Percentiles rank a stretch among this genome's conserved stretches.
phyloP scores from a whole-genome alignment of 1,284 basidiomycete species.

The Rhodotorula glutinis region DNA sequence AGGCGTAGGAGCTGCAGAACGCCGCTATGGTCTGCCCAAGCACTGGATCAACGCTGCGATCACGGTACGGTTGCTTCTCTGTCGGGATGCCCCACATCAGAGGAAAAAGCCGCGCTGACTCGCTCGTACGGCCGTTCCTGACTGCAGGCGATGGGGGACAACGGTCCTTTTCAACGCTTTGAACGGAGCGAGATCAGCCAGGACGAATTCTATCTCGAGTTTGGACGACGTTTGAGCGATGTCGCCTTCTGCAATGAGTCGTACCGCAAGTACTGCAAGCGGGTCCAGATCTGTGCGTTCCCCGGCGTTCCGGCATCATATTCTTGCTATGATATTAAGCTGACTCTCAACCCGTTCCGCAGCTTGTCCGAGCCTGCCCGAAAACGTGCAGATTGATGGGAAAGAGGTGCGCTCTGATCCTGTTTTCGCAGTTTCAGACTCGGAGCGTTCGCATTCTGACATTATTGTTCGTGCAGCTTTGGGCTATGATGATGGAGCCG shows the following conservation, averaged over 20 bases:
- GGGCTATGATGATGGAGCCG: conserved; percentile 48
- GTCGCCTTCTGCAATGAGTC: conserved; percentile 41
- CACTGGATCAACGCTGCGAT: conserved; percentile 49
- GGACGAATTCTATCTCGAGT: conserved; percentile 46
- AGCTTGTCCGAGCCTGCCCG: conserved; percentile 44
- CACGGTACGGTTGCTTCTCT: conserved; percentile 35
- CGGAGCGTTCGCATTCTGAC: not conserved
- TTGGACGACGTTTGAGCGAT: conserved; percentile 45
- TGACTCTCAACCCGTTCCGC: not conserved
- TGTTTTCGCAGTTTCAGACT: no score
- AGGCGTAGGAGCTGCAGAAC: conserved; percentile 45
- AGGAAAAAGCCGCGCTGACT: not conserved
- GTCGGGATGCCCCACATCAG: not conserved
- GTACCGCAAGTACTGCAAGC: conserved; percentile 43
- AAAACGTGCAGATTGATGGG: conserved; percentile 41
- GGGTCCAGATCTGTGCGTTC: conserved; percentile 30
- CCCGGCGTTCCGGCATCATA: no score
- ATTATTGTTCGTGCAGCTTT: conserved; percentile 43
- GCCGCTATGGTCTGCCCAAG: conserved; percentile 42
- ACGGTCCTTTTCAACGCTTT: conserved; percentile 48
- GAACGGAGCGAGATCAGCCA: conserved; percentile 46
- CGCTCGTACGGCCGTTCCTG: no score
- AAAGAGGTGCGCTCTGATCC: conserved; percentile 36
- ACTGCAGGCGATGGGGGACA: conserved; percentile 4
- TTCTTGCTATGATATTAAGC: no score